Base-by-base conservation (phyloP, 257 asterid genomes). In the Rubia yunnanensis region DNA sequence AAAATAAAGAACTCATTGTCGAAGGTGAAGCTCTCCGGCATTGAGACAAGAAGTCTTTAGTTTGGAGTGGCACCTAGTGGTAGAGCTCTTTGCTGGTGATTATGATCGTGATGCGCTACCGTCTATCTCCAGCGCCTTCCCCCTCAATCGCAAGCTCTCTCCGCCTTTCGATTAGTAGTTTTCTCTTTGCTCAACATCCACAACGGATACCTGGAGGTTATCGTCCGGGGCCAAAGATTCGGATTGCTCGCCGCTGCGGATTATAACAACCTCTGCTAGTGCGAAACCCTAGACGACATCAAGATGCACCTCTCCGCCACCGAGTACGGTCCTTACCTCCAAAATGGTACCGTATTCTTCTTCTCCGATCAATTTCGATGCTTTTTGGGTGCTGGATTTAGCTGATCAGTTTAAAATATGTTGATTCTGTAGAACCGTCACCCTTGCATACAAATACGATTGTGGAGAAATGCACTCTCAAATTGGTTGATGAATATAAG, bases 391-490 rank as follows among this genome's bases (percentile, higher is more conserved):
- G 23, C n/a, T 52, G 20, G 27, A 20, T 5, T 22, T 52, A n/a
- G 56, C 4, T 22, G 20, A 2, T 52, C 7, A n/a, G 20, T 20
- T 5, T 35, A 36, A 17, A 27, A 22, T 34, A 23, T 27, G 10
- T 36, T 64, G 52, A 28, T 66, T 72, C 65, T 76, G 80, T 86
- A 90, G 97, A 90, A 81, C 97, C 97, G 60, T 90, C 97, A 64
- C 97, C 97, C 4, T 71, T 90, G 77, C 92, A 90, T 78, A 90
- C 97, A 13, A 90, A 94, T 28, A 90, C 97, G 26, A 87, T 90
- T 48, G 97, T 90, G 91, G 97, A 90, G 89, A 90, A 90, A 74
- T 90, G 97, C 83, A 90, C 97, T 61, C 87, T 87, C 58, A 90
- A 90, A 74, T 83, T 90, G 75, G 95, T 90, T 10, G 97, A 87